Evolutionary conservation across 1,284 basidiomycete species (phyloP).

Genomic region (Mycena citricolor): DNA sequence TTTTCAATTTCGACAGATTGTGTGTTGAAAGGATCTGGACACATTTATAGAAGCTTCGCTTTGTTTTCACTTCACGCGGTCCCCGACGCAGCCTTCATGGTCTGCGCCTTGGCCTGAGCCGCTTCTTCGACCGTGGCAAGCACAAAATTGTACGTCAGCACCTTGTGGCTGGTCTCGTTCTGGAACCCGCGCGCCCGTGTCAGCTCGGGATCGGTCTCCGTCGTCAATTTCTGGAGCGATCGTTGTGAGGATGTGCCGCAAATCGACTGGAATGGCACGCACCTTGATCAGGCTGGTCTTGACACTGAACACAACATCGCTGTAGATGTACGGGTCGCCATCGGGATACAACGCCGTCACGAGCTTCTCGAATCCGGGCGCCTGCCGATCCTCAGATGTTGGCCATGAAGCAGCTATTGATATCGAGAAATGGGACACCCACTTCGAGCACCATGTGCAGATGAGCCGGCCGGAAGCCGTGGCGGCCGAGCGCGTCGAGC

Average conservation of each 20-base stretch:
- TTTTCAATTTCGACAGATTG: too few species aligned
- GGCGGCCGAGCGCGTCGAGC: constrained; percentile 53
- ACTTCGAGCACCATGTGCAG: constrained; percentile 73
- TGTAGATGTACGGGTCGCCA: constrained; percentile 64
- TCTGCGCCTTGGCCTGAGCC: constrained; percentile 32
- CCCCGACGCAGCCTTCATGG: not conserved
- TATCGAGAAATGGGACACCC: constrained; percentile 2
- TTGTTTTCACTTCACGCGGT: too few species aligned
- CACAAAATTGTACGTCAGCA: constrained; percentile 61
- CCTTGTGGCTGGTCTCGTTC: constrained; percentile 57
- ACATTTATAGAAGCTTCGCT: too few species aligned
- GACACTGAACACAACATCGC: constrained; percentile 80
- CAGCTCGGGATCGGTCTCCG: constrained; percentile 52
- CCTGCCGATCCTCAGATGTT: constrained; percentile 26
- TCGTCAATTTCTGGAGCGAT: constrained; percentile 42
- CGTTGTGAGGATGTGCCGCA: not conserved
- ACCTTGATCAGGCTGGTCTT: constrained; percentile 56
- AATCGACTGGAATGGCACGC: constrained; percentile 23
- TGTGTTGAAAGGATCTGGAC: too few species aligned
- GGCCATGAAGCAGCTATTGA: not conserved
- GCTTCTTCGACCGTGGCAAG: constrained; percentile 56
- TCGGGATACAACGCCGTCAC: constrained; percentile 76
- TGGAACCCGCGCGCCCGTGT: constrained; percentile 63
- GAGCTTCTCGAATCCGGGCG: constrained; percentile 70
- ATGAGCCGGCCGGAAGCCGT: constrained; percentile 72